These are phyloP conservation scores for Eimeria necatrix DNA, from an alignment of 169 alveolate genomes.

Conservation along the genomic window DNA sequence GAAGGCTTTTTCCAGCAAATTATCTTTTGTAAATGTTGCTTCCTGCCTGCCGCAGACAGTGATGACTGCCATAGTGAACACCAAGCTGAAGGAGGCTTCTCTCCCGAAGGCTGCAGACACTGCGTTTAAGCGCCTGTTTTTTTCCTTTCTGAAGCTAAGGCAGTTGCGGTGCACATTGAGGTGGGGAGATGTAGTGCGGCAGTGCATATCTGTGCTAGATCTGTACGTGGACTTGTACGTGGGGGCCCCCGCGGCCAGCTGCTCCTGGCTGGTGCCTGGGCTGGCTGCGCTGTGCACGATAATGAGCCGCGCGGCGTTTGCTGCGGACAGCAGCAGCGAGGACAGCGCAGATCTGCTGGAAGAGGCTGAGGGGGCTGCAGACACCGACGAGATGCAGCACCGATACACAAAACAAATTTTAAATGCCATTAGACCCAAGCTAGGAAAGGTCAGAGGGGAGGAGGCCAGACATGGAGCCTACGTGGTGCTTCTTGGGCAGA, in stretches of 20 bases:
- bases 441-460: slow-evolving; percentile 92
- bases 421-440: slow-evolving; percentile 88
- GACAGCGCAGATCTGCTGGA: slow-evolving; percentile 81
- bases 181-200: slow-evolving; percentile 57
- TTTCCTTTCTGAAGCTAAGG: slow-evolving; percentile 42
- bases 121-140: slow-evolving; percentile 7
- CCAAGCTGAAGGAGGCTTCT: slow-evolving; percentile 1
- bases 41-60: slow-evolving; percentile 24
- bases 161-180: slow-evolving; percentile 21
- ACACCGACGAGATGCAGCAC: slow-evolving; percentile 76
- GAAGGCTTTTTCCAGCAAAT: neutral
- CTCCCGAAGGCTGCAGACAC: slow-evolving; percentile 36
- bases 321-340: slow-evolving; percentile 31
- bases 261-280: slow-evolving; percentile 80
- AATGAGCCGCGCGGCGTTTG: slow-evolving; percentile 68
- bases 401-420: slow-evolving; percentile 87
- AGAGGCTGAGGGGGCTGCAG: slow-evolving; percentile 25
- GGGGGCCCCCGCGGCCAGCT: slow-evolving; percentile 1
- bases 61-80: slow-evolving; percentile 32
- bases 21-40: neutral
- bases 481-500: slow-evolving; percentile 89
- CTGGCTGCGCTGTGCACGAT: slow-evolving; percentile 69
- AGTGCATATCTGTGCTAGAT: slow-evolving; percentile 53
- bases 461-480: slow-evolving; percentile 92
- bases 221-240: slow-evolving; percentile 61